Base-by-base conservation (phyloP, 2,329 filamentous ascomycete species). In the Tolypocladium nubicola region DNA sequence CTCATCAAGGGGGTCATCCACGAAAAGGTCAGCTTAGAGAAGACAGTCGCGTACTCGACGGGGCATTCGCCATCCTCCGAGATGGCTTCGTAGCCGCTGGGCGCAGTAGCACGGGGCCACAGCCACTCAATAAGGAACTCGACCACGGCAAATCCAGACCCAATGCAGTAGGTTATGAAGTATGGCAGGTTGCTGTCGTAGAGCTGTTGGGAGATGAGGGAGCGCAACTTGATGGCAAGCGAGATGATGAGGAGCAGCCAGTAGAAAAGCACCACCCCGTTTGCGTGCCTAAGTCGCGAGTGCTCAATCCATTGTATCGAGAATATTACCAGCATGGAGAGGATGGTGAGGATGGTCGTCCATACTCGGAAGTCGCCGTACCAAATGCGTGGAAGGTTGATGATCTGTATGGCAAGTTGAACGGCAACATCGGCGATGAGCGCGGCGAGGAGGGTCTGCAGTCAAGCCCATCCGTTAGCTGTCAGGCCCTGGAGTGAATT, bases 1-100 rank as follows among this genome's bases (percentile, higher is more conserved):
- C 86, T 91, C 94, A 99, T 99, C 82, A 99, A 76, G 0, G 94
- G 92, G 0, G 94, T 97, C 93, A 99, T 97, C 94, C 94, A 99
- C 56, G 88, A 87, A 71, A 99, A 99, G 0, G 93, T 96, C 52
- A 99, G 80, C 54, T 89, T 84, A 4, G 93, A 96, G 74, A 99
- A 99, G 55, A 97, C 79, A 59, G 93, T 91, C 14, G 94, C 92
- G 70, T 96, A 96, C 73, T 97, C 92, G 61, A 89, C 85, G 0
- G 88, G 88, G 57, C 83, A 86, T 64, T 86, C 82, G 45, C 81
- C 81, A 57, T 84, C 80, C 40, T 84, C 82, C 21, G 80, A 70
- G 57, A 85, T 73, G 26, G 75, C 80, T 58, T 80, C 76, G 65
- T 86, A 86, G 38, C 72, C 71, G 64, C 84, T 88, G 9, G 65